Evolutionary conservation across 176 grass and related monocot genomes (phyloP), one percentile per base, ranked within the genome.

Genomic region (Triticum timopheevii): DNA sequence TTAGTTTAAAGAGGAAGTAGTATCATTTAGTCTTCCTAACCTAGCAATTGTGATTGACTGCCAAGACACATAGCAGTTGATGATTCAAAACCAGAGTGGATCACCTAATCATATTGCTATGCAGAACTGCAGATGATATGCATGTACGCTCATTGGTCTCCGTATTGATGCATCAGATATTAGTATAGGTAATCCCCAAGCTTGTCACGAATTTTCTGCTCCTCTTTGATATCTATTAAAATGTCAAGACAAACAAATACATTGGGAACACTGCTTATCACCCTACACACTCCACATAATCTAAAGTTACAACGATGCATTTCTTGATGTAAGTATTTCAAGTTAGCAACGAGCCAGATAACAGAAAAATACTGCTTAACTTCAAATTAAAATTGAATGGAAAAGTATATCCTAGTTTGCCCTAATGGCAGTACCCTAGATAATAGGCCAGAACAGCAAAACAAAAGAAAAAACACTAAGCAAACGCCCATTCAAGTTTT

Each of bases 171-270:
- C 34, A 78, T 79, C 79, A 73, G 66, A 73, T 52, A 16, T 16
- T 76, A 54, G 12, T 67, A 67, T 74, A 11, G 73, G 47, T 65
- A 84, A 22, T 24, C 73, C 12, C 78, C 45, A 83, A 98, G 92
- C 80, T 92, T 87, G 77, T 88, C 16, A 54, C 89, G 89, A 30
- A 98, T 95, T 45, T 64, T 24, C 47, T 88, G 63, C 83, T 92
- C 93, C 86, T 92, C 90, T 69, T 89, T 77, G 10, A 65, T 93
- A 94, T 98, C 96, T 98, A 64, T 58, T 49, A 44, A 13, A 47
- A 97, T 64, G 87, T 95, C 76, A 95, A 88, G 91, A 85, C 50
- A 88, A 83, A 75, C 80, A 88, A 77, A 85, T 8, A 23, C 11
- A 77, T 69, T 27, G 36, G 52, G 9, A 36, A 87, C 73, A 25